Conservation (phyloP, 805 yeast species). For the Cyberlindnera veronae region DNA sequence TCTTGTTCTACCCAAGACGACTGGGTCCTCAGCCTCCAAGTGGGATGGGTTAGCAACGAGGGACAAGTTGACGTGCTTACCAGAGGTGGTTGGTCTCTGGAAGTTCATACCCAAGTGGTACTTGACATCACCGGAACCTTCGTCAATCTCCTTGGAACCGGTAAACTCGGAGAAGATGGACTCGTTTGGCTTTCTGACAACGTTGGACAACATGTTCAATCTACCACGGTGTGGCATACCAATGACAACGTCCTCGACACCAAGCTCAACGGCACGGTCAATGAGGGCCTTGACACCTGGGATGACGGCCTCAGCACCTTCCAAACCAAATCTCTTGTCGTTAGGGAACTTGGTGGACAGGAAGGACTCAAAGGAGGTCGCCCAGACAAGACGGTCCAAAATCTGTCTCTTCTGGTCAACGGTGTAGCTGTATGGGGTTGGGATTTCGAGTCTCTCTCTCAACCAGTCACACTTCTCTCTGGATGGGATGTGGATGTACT, state of each 20-base stretch:
- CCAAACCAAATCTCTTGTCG: conserved; percentile 97
- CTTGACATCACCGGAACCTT: conserved; percentile 98
- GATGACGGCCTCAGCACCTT: conserved; percentile 95
- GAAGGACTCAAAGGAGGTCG: conserved; percentile 90
- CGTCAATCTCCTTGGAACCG: conserved; percentile 86
- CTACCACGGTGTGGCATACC: conserved; percentile 99
- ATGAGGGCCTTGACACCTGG: conserved; percentile 97
- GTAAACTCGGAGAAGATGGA: conserved; percentile 95
- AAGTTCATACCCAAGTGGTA: conserved; percentile 99
- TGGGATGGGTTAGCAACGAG: conserved; percentile 99
- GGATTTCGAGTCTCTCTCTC: conserved; percentile 93
- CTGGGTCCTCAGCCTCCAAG: conserved; percentile 98
- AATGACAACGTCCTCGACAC: conserved; percentile 92
- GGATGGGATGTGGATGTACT: conserved; percentile 95
- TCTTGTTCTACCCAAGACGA: conserved; percentile 96
- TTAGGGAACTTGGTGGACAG: conserved; percentile 94
- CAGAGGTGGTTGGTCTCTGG: conserved; percentile 98
- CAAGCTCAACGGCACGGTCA: conserved; percentile 87
- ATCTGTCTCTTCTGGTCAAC: conserved; percentile 94
- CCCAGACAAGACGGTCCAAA: conserved; percentile 94
- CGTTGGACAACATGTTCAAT: conserved; percentile 94
- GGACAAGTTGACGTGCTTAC: conserved; percentile 91
- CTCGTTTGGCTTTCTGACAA: conserved; percentile 97
- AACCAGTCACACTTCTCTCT: conserved; percentile 97
- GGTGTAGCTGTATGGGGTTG: conserved; percentile 76